Percentiles rank a stretch among this genome's conserved stretches.
Evolutionary conservation across 192 early-diverging fungal genomes (phyloP).

Genomic region (Coemansia sp.): DNA sequence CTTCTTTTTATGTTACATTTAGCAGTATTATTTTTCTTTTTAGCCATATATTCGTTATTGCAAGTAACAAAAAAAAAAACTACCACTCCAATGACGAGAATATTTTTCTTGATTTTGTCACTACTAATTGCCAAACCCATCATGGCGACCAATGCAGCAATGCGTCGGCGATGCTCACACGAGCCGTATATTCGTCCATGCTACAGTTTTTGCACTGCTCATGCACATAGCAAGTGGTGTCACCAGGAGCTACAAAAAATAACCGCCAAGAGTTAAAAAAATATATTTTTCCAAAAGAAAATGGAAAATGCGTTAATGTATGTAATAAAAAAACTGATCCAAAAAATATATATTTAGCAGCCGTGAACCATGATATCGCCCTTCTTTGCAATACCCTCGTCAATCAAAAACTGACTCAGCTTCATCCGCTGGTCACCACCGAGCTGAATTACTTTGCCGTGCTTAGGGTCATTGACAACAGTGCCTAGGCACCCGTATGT

Average conservation of each 20-base stretch:
- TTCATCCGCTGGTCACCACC: slow-evolving; percentile 91
- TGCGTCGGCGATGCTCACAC: slow-evolving; percentile 41
- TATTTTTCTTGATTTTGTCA: not conserved
- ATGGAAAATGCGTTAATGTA: not conserved
- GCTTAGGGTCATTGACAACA: slow-evolving; percentile 86
- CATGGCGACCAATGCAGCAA: slow-evolving; percentile 33
- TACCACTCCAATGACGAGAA: too few species aligned
- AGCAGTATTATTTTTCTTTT: not conserved
- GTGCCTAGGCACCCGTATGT: slow-evolving; percentile 94
- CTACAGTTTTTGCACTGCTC: slow-evolving; percentile 43
- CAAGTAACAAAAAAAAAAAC: not conserved
- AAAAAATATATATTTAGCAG: slow-evolving; percentile 52
- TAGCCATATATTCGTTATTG: not conserved
- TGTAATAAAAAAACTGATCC: slow-evolving; percentile 45
- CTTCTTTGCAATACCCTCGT: slow-evolving; percentile 80
- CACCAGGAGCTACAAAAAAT: slow-evolving; percentile 29
- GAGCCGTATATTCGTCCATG: slow-evolving; percentile 39
- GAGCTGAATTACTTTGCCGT: slow-evolving; percentile 90
- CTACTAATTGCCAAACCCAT: not conserved
- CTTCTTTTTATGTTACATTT: not conserved
- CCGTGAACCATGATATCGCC: slow-evolving; percentile 92
- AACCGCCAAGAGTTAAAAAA: not conserved
- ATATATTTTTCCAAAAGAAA: not conserved
- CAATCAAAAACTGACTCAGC: slow-evolving; percentile 73
- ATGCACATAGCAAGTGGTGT: slow-evolving; percentile 39